phyloP scores from a whole-genome alignment of 192 early-diverging fungal genomes.

The Backusella mclennaniae region DNA sequence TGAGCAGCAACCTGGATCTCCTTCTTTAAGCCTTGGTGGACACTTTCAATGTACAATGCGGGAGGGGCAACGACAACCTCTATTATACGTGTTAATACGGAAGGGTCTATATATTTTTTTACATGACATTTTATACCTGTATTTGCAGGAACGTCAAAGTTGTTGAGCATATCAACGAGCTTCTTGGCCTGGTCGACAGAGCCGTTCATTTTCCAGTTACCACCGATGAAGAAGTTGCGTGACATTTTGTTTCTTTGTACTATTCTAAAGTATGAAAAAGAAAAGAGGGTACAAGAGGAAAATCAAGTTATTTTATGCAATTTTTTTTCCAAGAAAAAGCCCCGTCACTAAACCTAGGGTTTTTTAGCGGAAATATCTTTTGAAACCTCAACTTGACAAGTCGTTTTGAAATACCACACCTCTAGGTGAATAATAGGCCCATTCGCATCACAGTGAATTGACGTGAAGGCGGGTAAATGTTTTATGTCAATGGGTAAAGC shows the following conservation, averaged over 20 bases:
- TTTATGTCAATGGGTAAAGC: not conserved
- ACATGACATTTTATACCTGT: not conserved
- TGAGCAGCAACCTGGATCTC: slow-evolving; percentile 93
- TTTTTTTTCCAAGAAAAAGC: not conserved
- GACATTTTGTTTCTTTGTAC: slow-evolving; percentile 36
- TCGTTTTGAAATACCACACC: not conserved
- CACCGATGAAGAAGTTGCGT: slow-evolving; percentile 87
- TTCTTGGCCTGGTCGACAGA: slow-evolving; percentile 67
- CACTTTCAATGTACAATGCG: slow-evolving; percentile 82
- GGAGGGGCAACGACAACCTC: slow-evolving; percentile 99
- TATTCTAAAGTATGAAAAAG: not conserved
- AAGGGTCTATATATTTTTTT: too few species aligned
- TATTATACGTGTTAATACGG: slow-evolving; percentile 20
- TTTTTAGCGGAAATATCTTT: not conserved
- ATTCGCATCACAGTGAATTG: not conserved
- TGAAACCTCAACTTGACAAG: not conserved
- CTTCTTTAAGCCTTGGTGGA: slow-evolving; percentile 72
- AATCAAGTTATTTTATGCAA: not conserved
- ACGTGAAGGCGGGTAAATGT: not conserved
- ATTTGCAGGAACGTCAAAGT: slow-evolving; percentile 7
- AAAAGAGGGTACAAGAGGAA: not conserved
- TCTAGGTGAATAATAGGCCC: too few species aligned
- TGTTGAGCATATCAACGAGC: slow-evolving; percentile 79
- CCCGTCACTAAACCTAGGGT: not conserved
- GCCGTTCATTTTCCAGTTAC: slow-evolving; percentile 99